Evolutionary conservation across 331 rosid genomes (phyloP), one percentile per base, ranked within the genome.

Genomic region (Stylosanthes scabra): DNA sequence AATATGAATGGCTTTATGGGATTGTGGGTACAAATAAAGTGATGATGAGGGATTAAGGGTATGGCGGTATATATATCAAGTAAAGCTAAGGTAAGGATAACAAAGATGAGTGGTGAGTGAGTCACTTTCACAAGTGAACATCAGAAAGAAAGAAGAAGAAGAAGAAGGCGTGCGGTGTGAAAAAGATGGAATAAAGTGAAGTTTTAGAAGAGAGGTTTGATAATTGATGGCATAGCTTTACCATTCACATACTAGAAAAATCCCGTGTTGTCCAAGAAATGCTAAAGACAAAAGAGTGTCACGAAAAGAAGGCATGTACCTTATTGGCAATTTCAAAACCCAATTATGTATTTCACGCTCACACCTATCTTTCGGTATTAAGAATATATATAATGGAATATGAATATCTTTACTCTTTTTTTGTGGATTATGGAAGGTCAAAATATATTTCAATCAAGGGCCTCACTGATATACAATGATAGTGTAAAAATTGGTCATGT

Each of bases 251-350:
- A 72, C 81, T 60, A 15, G 80, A 68, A 55, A 81, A 60, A 58
- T 78, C 85, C 89, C 93, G 90, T 88, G 91, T 65, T 74, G 71
- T 77, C 85, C 91, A 88, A 83, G 92, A 72, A 82, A 81, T 77
- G 25, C 62, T 1, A 62, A 51, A 76, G 55, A 69, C 60, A 15
- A 6, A 34, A 60, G 7, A 34, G 71, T 16, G 27, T 55, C 78
- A 62, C 80, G 9, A 73, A 81, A 79, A 75, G 79, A 45, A 59
- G 72, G 69, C 58, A 73, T 29, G 58, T 47, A 47, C 52, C 68
- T 12, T 12, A 45, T 75, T 75, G n/a, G 73, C 77, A 74, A 84
- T 55, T 84, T 77, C 81, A 72, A 15, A 59, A 5, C 31, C n/a
- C 12, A 74, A 74, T 59, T 56, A 56, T 58, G 37, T 59, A 54